A percentile compares a stretch with the other conserved stretches of the same genome.
Conservation (phyloP, 257 asterid genomes). For the Knoxia roxburghii region DNA sequence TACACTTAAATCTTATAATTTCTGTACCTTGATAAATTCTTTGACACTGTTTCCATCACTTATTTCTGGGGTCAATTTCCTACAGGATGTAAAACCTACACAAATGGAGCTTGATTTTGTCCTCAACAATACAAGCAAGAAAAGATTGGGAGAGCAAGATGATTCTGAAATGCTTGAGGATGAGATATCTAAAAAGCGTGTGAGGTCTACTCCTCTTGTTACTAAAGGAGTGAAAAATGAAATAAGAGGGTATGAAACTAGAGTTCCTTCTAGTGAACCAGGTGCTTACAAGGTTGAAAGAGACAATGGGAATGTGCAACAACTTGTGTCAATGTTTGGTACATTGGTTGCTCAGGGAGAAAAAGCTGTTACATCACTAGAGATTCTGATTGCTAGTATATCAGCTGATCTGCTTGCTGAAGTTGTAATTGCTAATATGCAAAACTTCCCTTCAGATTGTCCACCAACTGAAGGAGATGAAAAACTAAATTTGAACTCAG, state of each 20-base stretch:
- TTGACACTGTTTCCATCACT: conserved; percentile 9
- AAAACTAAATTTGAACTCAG: conserved; percentile 29
- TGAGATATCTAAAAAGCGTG: conserved; percentile 68
- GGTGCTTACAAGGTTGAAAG: conserved; percentile 37
- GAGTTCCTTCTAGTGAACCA: conserved; percentile 34
- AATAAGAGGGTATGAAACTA: conserved; percentile 35
- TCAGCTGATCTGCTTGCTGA: conserved; percentile 96
- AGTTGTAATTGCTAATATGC: conserved; percentile 82
- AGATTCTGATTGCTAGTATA: conserved; percentile 90
- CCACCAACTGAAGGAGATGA: conserved; percentile 53
- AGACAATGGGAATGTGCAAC: conserved; percentile 85
- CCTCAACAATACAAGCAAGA: conserved; percentile 41
- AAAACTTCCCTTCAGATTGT: conserved; percentile 58
- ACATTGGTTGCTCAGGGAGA: conserved; percentile 96
- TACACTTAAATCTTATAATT: conserved; percentile 3
- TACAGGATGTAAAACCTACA: conserved; percentile 64
- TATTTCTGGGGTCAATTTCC: conserved; percentile 14
- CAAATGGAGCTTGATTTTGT: conserved; percentile 27
- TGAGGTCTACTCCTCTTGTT: conserved; percentile 34
- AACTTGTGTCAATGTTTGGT: conserved; percentile 94
- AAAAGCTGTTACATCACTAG: conserved; percentile 69
- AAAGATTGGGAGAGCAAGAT: conserved; percentile 54
- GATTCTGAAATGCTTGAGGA: conserved; percentile 40
- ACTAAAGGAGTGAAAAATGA: conserved; percentile 45
- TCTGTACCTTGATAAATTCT: background rate